Percentiles rank a stretch among this genome's conserved stretches.
Conservation (phyloP, 352 stramenopile species). For the Phytophthora sojae region DNA sequence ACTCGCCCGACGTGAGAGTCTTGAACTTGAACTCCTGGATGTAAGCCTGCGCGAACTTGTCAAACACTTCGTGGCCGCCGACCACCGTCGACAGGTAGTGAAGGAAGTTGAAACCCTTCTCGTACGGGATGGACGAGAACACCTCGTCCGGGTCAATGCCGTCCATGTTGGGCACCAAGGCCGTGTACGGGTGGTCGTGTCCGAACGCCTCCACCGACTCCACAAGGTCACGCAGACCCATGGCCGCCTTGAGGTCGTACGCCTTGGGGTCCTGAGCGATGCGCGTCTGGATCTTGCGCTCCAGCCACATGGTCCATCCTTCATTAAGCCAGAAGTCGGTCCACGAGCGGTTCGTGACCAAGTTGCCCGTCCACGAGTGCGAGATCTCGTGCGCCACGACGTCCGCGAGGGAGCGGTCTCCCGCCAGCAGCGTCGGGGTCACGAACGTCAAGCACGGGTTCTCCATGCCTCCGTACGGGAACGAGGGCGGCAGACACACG, state of each 20-base stretch:
- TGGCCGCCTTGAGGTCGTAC: slow-evolving; percentile 66
- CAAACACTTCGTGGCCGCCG: slow-evolving; percentile 56
- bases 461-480: slow-evolving; percentile 89
- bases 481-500: slow-evolving; percentile 96
- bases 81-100: slow-evolving; percentile 82
- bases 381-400: slow-evolving; percentile 98
- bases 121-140: slow-evolving; percentile 96
- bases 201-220: slow-evolving; percentile 64
- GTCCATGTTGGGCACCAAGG: slow-evolving; percentile 85
- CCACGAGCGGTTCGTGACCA: slow-evolving; percentile 97
- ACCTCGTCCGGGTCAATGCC: slow-evolving; percentile 96
- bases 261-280: slow-evolving; percentile 53
- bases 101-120: slow-evolving; percentile 93
- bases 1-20: slow-evolving; percentile 87
- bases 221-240: slow-evolving; percentile 52
- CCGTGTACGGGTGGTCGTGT: slow-evolving; percentile 83
- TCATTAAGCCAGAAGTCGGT: slow-evolving; percentile 99
- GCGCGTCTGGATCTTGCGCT: slow-evolving; percentile 95
- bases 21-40: slow-evolving; percentile 90
- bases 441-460: slow-evolving; percentile 95
- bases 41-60: slow-evolving; percentile 93
- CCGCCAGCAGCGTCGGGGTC: slow-evolving; percentile 95
- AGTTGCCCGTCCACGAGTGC: slow-evolving; percentile 97
- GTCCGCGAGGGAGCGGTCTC: slow-evolving; percentile 94
- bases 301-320: slow-evolving; percentile 97